Base-by-base conservation (phyloP, 257 asterid genomes). In the Mentha longifolia region DNA sequence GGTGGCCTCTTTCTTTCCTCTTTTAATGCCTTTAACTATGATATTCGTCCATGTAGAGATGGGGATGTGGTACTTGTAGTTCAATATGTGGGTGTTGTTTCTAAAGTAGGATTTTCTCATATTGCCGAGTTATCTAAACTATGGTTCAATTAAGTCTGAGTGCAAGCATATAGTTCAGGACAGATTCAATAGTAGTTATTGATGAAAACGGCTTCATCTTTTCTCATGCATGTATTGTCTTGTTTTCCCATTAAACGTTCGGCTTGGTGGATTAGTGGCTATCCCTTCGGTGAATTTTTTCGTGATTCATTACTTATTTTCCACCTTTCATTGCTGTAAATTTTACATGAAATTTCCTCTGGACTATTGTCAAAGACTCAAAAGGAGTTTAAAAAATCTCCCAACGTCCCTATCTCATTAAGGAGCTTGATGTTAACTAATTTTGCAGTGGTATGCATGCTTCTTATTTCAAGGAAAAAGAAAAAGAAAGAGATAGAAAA, bases 71-170 rank as follows among this genome's bases (percentile, higher is more conserved):
- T 9, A 20, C 49, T 13, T 46, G 12, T 50, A 55, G 20, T 50
- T 39, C 14, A 65, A 43, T 9, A 15, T 55, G 60, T 13, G 20
- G 56, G 47, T 3, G 46, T 57, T 31, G 33, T 20, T 49, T 55
- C 46, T 41, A 42, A 25, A 68, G 10, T 17, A 45, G 47, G 49
- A 22, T 10, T 7, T 58, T 60, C 14, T 55, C 39, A 61, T 62
- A 39, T 42, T 51, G 37, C 12, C 42, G 20, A 68, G 42, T 25
- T 8, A 75, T 61, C 52, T 52, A 5, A 42, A 47, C 39, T 37
- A 35, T 37, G 28, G 12, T 50, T 61, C 9, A 13, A 16, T 54
- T 41, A 14, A 64, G 28, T 42, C 71, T 51, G 54, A 65, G 65
- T 47, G 12, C 41, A 58, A 20, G 54, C 6, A 35, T 35, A 7